phyloP scores from a whole-genome alignment of 1,284 basidiomycete species.

The Coniophora puteana region DNA sequence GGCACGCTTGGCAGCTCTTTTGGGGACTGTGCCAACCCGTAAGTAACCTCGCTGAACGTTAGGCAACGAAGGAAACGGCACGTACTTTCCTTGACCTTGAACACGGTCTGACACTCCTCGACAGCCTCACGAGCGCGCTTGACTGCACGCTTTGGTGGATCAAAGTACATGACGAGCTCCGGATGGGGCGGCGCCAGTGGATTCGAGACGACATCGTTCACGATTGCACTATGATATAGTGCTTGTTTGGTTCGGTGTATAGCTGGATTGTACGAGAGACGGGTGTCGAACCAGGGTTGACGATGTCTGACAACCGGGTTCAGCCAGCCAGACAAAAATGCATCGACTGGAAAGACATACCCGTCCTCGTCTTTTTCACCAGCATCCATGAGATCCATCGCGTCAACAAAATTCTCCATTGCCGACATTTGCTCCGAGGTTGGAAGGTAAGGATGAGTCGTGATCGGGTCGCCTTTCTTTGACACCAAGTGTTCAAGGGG shows the following conservation, averaged over 20 bases:
- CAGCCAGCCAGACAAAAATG: background rate
- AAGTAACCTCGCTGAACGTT: conserved; percentile 4
- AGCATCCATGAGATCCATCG: conserved; percentile 80
- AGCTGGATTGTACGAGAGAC: conserved; percentile 82
- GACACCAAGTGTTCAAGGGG: conserved; percentile 76
- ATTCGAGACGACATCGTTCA: conserved; percentile 65
- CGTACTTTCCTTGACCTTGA: conserved; percentile 75
- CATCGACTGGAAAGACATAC: conserved; percentile 32
- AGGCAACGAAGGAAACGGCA: conserved; percentile 2
- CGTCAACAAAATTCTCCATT: conserved; percentile 86
- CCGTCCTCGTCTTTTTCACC: conserved; percentile 71
- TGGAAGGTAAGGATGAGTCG: conserved; percentile 80
- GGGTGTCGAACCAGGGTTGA: conserved; percentile 74
- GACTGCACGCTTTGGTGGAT: conserved; percentile 67
- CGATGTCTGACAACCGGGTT: conserved; percentile 41
- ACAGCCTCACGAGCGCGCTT: conserved; percentile 55
- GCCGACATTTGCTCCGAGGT: conserved; percentile 72
- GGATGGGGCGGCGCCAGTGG: conserved; percentile 85
- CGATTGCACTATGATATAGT: conserved; percentile 82
- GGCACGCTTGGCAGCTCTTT: conserved; percentile 40
- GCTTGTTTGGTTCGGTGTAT: conserved; percentile 92
- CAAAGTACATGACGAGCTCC: conserved; percentile 79
- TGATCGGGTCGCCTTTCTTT: conserved; percentile 72
- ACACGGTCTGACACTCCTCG: conserved; percentile 56
- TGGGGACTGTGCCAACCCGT: conserved; percentile 53